Conservation (phyloP, 208 protist genomes). For the Crithidia brevicula region DNA sequence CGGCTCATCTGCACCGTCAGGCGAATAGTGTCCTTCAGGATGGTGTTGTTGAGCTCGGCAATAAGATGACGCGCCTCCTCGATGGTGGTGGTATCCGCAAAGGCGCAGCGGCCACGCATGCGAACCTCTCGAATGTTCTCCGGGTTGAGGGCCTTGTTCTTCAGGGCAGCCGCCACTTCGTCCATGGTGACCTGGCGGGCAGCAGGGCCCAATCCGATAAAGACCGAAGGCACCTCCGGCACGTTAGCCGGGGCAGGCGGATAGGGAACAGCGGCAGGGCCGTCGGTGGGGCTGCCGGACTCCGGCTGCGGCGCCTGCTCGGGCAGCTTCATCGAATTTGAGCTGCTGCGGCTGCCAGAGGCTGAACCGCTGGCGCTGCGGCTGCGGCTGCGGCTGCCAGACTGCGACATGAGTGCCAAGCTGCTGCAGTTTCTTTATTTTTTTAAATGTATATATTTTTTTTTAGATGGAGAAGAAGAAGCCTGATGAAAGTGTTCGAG, state of each 20-base stretch:
- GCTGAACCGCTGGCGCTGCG: slow-evolving; percentile 4
- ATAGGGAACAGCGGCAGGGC: background rate
- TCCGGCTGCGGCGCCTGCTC: slow-evolving; percentile 5
- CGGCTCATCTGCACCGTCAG: slow-evolving; percentile 64
- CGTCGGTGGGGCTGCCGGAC: background rate
- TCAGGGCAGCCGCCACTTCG: slow-evolving; percentile 32
- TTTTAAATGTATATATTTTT: background rate
- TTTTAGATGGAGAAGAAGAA: background rate
- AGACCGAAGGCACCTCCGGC: slow-evolving; percentile 49
- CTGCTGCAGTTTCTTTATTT: no score
- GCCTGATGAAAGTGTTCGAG: background rate
- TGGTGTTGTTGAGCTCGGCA: slow-evolving; percentile 40
- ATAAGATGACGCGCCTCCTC: slow-evolving; percentile 63
- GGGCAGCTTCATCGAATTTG: slow-evolving; percentile 38
- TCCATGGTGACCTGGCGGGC: slow-evolving; percentile 36
- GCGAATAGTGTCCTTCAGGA: slow-evolving; percentile 46
- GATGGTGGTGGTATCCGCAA: slow-evolving; percentile 57
- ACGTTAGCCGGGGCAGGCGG: slow-evolving; percentile 2
- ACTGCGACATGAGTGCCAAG: slow-evolving; percentile 34
- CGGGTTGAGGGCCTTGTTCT: slow-evolving; percentile 30
- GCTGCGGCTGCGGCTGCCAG: slow-evolving; percentile 28
- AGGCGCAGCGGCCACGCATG: slow-evolving; percentile 75
- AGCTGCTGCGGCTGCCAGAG: slow-evolving; percentile 34
- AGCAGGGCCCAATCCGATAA: slow-evolving; percentile 66
- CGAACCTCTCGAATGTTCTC: slow-evolving; percentile 42